Conservation (phyloP, 192 early-diverging fungal genomes). For the Glomus cerebriforme region DNA sequence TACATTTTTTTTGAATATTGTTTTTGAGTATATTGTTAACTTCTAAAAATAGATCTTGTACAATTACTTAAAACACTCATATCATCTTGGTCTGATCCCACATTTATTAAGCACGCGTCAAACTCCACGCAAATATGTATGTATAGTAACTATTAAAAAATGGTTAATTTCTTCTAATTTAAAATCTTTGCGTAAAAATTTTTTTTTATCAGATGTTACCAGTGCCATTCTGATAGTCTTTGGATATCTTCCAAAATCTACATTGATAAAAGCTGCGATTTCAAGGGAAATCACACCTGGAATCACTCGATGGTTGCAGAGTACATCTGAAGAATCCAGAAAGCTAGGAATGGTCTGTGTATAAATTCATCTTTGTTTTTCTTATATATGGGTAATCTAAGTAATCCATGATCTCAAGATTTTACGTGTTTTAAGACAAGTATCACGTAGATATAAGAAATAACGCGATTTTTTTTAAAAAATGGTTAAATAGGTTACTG, state of each 20-base stretch:
- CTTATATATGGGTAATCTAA: background rate
- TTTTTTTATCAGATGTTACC: slow-evolving; percentile 11
- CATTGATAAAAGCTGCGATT: background rate
- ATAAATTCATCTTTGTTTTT: background rate
- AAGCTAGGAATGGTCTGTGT: slow-evolving; percentile 29
- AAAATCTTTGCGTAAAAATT: background rate
- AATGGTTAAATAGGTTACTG: slow-evolving; percentile 17
- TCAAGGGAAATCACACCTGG: background rate
- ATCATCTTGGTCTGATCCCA: slow-evolving; percentile 26
- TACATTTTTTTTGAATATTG: background rate
- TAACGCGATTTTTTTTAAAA: background rate
- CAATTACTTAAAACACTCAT: slow-evolving; percentile 14
- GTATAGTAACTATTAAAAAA: background rate
- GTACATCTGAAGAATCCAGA: slow-evolving; percentile 2
- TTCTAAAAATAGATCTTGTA: slow-evolving; percentile 8
- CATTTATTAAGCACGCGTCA: slow-evolving; percentile 28
- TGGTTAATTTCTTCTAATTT: background rate
- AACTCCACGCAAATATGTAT: slow-evolving; percentile 19
- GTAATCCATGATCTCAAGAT: no score
- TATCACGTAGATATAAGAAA: no score
- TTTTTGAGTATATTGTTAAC: background rate
- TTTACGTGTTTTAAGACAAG: background rate
- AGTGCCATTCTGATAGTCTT: slow-evolving; percentile 32
- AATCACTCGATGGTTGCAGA: slow-evolving; percentile 9
- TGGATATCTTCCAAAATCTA: slow-evolving; percentile 30